phyloP scores from a whole-genome alignment of 805 yeast genomes.

The Komagataella ulmi region DNA sequence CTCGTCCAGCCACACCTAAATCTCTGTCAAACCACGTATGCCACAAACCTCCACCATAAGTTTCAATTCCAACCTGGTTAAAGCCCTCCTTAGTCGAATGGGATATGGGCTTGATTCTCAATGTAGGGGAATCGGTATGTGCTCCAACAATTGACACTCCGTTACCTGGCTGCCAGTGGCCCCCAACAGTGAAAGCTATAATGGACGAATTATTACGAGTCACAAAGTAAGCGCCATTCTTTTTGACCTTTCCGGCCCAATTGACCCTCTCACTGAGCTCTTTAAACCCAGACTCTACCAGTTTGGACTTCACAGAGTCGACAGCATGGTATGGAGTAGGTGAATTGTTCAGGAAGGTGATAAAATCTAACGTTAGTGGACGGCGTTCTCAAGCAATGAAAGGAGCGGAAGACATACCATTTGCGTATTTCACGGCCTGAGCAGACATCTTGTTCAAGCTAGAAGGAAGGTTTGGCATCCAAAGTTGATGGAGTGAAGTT shows the following conservation, averaged over 20 bases:
- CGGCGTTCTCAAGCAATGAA: neutral
- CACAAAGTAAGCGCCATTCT: constrained; percentile 64
- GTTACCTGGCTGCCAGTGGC: constrained; percentile 57
- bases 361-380: constrained; percentile 29
- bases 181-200: constrained; percentile 78
- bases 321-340: constrained; percentile 97
- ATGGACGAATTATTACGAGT: constrained; percentile 85
- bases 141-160: constrained; percentile 89
- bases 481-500: neutral
- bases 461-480: neutral
- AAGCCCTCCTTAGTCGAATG: constrained; percentile 60
- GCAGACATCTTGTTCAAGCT: neutral
- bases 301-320: constrained; percentile 39
- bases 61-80: constrained; percentile 83
- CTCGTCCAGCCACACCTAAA: constrained; percentile 84
- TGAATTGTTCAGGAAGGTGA: constrained; percentile 66
- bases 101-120: constrained; percentile 81
- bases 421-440: neutral
- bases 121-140: constrained; percentile 89
- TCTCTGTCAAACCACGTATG: constrained; percentile 97
- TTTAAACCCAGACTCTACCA: constrained; percentile 50
- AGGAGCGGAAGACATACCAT: neutral
- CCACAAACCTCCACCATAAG: constrained; percentile 94
- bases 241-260: constrained; percentile 47
- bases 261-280: constrained; percentile 59